These are phyloP conservation scores for Chiua sp. DNA, from an alignment of 1,284 basidiomycete species.

Conservation along the genomic window DNA sequence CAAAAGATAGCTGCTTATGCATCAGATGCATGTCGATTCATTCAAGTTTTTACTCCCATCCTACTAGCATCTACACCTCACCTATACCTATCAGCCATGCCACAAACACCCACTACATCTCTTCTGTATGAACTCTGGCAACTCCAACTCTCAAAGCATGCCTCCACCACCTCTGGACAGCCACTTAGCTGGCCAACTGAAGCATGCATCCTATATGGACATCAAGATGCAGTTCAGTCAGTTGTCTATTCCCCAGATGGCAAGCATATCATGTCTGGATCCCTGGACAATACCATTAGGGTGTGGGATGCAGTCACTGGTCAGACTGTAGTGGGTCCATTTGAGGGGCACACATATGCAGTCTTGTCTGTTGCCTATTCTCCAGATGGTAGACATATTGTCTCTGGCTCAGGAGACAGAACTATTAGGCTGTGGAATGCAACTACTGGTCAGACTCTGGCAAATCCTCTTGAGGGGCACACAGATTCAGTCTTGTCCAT, in stretches of 20 bases:
- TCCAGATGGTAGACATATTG: neutral
- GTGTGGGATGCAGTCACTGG: neutral
- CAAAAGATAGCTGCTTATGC: constrained; percentile 3
- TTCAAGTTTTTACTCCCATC: constrained; percentile 1
- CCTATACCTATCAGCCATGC: constrained; percentile 4
- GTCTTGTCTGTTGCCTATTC: neutral
- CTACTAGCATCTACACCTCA: constrained; percentile 1
- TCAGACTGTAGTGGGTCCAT: neutral
- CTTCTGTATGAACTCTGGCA: neutral
- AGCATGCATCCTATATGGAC: neutral
- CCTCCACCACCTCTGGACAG: neutral
- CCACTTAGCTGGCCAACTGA: neutral
- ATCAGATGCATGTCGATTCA: constrained; percentile 4
- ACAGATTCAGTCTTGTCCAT: neutral
- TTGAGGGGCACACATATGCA: neutral
- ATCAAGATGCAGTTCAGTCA: neutral
- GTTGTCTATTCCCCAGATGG: constrained; percentile 4
- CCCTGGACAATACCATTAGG: neutral
- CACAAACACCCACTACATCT: neutral
- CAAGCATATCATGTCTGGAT: neutral
- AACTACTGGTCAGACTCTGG: neutral
- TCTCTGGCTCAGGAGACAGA: neutral
- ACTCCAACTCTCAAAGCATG: neutral
- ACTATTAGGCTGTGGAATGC: neutral
- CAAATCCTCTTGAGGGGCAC: neutral